Conservation (phyloP, 306 rosid species). For the Cicer judaicum region DNA sequence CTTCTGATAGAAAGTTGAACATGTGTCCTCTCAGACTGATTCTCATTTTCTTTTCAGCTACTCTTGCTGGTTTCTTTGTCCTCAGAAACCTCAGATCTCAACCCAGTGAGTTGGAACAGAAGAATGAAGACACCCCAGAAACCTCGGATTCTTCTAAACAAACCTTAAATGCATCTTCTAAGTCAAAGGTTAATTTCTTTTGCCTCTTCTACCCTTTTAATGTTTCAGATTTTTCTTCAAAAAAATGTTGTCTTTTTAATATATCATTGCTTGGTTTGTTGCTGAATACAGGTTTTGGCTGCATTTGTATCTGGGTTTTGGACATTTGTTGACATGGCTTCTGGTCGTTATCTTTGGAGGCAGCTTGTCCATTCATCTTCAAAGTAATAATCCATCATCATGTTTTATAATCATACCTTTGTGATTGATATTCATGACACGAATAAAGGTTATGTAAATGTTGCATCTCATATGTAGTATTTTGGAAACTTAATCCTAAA, state of each 20-base stretch:
- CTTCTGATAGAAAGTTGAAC: not conserved
- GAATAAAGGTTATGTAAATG: not conserved
- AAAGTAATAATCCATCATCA: constrained; percentile 42
- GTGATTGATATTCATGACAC: not conserved
- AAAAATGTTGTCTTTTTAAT: constrained; percentile 3
- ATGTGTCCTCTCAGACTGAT: constrained; percentile 88
- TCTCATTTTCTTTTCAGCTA: constrained; percentile 79
- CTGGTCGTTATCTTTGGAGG: constrained; percentile 93
- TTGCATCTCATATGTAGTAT: constrained; percentile 17
- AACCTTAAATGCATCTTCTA: constrained; percentile 21
- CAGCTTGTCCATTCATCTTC: constrained; percentile 55
- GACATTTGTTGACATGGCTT: constrained; percentile 84
- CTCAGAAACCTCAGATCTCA: constrained; percentile 74
- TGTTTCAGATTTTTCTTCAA: not conserved
- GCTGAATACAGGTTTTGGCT: constrained; percentile 53
- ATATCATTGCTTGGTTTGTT: not conserved
- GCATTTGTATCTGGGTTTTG: constrained; percentile 79
- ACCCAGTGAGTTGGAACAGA: constrained; percentile 11
- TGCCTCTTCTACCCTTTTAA: not conserved
- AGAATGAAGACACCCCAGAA: not conserved
- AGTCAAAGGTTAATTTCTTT: constrained; percentile 31
- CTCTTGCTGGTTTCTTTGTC: constrained; percentile 82
- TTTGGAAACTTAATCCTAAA: constrained; percentile 28
- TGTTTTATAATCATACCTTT: not conserved
- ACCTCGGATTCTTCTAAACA: constrained; percentile 46